phyloP scores from a whole-genome alignment of 768 basidiomycete species.

The Phlebiopsis gigantea region DNA sequence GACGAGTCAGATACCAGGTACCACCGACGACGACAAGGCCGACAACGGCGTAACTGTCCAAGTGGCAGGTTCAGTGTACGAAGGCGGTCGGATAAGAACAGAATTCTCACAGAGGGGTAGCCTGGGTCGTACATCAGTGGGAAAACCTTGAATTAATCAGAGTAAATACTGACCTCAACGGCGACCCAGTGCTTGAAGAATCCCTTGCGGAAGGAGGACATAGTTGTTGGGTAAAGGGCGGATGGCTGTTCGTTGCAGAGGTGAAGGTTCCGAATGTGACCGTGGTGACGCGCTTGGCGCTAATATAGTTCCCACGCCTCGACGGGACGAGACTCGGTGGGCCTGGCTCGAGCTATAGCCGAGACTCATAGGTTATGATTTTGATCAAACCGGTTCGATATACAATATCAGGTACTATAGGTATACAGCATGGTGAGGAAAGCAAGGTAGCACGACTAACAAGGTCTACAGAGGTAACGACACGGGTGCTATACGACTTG shows the following conservation, averaged over 20 bases:
- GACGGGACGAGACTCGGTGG: not conserved
- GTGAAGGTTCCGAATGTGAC: slow-evolving; percentile 4
- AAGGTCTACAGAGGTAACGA: not conserved
- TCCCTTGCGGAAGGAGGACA: slow-evolving; percentile 23
- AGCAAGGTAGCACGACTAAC: no score
- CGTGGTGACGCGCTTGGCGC: not conserved
- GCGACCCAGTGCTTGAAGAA: slow-evolving; percentile 70
- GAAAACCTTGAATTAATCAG: not conserved
- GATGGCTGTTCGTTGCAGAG: not conserved
- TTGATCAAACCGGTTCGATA: no score
- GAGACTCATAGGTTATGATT: no score
- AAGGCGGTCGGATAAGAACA: not conserved
- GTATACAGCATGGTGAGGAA: no score
- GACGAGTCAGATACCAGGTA: slow-evolving; percentile 37
- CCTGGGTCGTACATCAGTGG: slow-evolving; percentile 26
- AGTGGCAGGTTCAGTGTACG: not conserved
- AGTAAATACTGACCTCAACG: slow-evolving; percentile 49
- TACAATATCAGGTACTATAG: no score
- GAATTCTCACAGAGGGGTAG: slow-evolving; percentile 41
- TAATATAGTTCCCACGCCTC: slow-evolving; percentile 10
- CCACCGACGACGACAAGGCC: slow-evolving; percentile 39
- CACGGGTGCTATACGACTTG: not conserved
- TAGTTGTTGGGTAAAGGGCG: slow-evolving; percentile 7
- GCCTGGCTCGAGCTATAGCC: no score
- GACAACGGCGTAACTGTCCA: slow-evolving; percentile 42